Evolutionary conservation across 768 basidiomycete species (phyloP).

Genomic region (Leucogyrophana mollusca): DNA sequence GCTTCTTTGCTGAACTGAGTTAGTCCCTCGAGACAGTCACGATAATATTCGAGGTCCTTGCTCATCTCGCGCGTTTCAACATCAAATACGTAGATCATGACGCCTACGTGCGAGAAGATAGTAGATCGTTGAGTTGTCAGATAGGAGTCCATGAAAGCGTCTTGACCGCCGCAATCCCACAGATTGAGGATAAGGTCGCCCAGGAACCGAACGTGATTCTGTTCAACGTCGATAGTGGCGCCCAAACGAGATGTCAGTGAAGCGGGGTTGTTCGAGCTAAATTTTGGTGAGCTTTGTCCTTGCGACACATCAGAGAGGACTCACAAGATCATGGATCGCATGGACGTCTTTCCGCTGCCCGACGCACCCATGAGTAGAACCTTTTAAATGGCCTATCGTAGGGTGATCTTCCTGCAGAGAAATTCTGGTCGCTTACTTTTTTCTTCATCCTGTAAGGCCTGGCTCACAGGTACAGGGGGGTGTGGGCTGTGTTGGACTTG

Average conservation of each 20-base stretch:
- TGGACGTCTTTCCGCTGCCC: constrained; percentile 93
- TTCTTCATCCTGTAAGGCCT: constrained; percentile 31
- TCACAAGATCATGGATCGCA: constrained; percentile 99
- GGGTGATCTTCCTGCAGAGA: neutral
- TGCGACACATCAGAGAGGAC: constrained; percentile 22
- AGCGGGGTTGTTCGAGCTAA: constrained; percentile 91
- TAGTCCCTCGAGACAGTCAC: constrained; percentile 85
- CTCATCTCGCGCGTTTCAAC: constrained; percentile 81
- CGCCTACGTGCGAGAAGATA: constrained; percentile 95
- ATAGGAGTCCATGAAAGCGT: constrained; percentile 97
- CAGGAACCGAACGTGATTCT: constrained; percentile 95
- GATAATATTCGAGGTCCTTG: constrained; percentile 90
- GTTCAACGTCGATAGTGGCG: constrained; percentile 97
- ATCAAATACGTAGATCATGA: constrained; percentile 98
- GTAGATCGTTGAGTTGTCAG: constrained; percentile 88
- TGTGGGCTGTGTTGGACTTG: neutral
- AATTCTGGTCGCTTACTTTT: constrained; percentile 17
- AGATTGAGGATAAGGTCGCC: constrained; percentile 94
- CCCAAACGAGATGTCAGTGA: constrained; percentile 88
- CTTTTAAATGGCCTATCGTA: constrained; percentile 36
- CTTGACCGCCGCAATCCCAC: constrained; percentile 99
- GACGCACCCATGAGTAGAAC: constrained; percentile 98
- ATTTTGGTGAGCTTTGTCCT: constrained; percentile 8
- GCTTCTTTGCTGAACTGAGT: constrained; percentile 79
- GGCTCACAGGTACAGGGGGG: too few species aligned